Percentiles rank a stretch among this genome's conserved stretches.
Evolutionary conservation across 768 basidiomycete species (phyloP).

Genomic region (Suillus decipiens): DNA sequence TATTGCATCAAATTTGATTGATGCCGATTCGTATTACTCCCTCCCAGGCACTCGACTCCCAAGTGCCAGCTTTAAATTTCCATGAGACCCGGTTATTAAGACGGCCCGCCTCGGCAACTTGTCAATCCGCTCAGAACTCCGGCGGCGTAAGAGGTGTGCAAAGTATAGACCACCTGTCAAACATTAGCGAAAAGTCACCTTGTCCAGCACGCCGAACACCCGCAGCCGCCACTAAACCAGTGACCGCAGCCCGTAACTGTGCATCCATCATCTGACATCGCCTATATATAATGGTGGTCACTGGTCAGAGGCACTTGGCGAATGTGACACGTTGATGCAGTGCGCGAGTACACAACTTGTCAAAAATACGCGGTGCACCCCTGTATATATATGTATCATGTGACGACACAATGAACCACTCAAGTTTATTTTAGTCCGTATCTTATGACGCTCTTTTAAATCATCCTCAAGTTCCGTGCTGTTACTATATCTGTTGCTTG

Average conservation of each 20-base stretch:
- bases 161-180: not conserved
- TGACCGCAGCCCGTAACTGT: not conserved
- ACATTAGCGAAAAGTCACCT: not conserved
- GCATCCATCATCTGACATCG: not conserved
- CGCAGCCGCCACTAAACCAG: not conserved
- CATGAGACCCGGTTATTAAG: not conserved
- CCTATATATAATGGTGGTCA: not conserved
- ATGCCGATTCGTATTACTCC: not conserved
- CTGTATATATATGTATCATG: not conserved
- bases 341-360: not conserved
- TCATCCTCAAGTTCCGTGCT: not conserved
- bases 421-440: no score
- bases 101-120: no score
- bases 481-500: not conserved
- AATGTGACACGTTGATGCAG: no score
- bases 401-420: not conserved
- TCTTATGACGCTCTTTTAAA: no score
- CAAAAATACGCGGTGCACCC: not conserved
- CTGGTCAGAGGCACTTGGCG: no score
- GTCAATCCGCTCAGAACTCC: not conserved
- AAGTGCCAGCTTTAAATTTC: not conserved
- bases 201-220: not conserved
- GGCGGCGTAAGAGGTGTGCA: not conserved
- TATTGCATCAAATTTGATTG: not conserved
- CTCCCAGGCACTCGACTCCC: slow-evolving; percentile 1